Percentiles rank a stretch among this genome's conserved stretches.
Evolutionary conservation across 192 early-diverging fungal genomes (phyloP).

Genomic region (Umbelopsis vinacea): DNA sequence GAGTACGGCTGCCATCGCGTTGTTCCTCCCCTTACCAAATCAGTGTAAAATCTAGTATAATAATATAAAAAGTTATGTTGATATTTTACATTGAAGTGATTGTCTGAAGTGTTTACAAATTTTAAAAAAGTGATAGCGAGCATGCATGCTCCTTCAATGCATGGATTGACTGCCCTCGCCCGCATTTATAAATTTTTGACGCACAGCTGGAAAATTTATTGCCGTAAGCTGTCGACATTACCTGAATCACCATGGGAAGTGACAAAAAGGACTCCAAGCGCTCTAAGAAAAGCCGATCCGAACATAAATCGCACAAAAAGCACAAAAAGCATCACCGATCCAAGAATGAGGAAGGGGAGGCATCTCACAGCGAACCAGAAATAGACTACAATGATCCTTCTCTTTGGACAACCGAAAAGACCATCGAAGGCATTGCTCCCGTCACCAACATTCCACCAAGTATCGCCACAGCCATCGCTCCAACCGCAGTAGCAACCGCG

Average conservation of each 20-base stretch:
- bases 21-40: slow-evolving; percentile 57
- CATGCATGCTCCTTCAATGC: too few relatives aligned
- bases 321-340: slow-evolving; percentile 31
- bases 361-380: slow-evolving; percentile 22
- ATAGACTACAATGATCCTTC: slow-evolving; percentile 41
- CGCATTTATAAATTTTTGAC: too few relatives aligned
- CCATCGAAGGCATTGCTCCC: slow-evolving; percentile 11
- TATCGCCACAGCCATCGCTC: slow-evolving; percentile 11
- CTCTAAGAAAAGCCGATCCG: slow-evolving; percentile 26
- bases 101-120: too few relatives aligned
- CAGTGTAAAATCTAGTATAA: slow-evolving; percentile 4
- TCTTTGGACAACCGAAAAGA: slow-evolving; percentile 23
- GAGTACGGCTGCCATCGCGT: slow-evolving; percentile 62
- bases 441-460: neutral
- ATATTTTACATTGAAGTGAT: neutral
- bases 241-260: slow-evolving; percentile 12
- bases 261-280: slow-evolving; percentile 27
- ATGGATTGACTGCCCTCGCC: too few relatives aligned
- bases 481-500: neutral
- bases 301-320: slow-evolving; percentile 28
- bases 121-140: too few relatives aligned
- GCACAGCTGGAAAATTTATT: too few relatives aligned
- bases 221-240: neutral
- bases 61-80: neutral
- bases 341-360: neutral